These are phyloP conservation scores for Cladosporium colombiae DNA, from an alignment of 2,329 filamentous ascomycete genomes.

Conservation along the genomic window DNA sequence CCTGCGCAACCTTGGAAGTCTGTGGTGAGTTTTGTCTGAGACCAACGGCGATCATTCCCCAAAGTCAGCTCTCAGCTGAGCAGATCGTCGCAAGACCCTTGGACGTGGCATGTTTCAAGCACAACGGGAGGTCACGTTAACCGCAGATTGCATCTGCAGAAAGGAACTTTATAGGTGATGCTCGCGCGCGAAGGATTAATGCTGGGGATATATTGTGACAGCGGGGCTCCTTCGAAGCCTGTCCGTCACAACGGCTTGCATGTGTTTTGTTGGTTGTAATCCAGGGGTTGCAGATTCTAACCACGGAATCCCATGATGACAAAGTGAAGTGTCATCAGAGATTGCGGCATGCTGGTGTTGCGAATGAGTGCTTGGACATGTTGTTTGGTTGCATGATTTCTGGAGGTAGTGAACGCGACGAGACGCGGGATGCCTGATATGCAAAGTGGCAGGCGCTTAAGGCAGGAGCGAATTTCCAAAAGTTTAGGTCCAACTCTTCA, in stretches of 20 bases:
- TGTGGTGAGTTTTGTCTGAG: constrained; percentile 1
- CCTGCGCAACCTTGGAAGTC: neutral
- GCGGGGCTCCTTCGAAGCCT: neutral
- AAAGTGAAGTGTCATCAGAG: neutral
- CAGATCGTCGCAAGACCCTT: neutral
- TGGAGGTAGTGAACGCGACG: neutral
- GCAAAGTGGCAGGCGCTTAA: neutral
- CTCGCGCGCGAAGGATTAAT: neutral
- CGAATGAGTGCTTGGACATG: neutral
- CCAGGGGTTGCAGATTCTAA: neutral
- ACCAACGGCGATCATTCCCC: neutral
- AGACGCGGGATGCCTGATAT: neutral
- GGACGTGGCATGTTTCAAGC: neutral
- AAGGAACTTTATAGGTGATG: neutral
- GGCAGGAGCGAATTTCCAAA: neutral
- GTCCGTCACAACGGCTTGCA: neutral
- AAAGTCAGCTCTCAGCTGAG: neutral
- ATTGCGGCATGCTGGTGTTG: neutral
- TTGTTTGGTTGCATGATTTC: neutral
- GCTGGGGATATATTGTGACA: neutral
- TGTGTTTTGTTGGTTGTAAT: neutral
- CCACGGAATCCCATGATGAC: neutral
- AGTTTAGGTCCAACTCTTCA: neutral
- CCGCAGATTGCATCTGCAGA: neutral
- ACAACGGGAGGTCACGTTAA: no score